Evolutionary conservation across 1,284 basidiomycete genomes (phyloP).

Genomic region (Boletus austroedulis): DNA sequence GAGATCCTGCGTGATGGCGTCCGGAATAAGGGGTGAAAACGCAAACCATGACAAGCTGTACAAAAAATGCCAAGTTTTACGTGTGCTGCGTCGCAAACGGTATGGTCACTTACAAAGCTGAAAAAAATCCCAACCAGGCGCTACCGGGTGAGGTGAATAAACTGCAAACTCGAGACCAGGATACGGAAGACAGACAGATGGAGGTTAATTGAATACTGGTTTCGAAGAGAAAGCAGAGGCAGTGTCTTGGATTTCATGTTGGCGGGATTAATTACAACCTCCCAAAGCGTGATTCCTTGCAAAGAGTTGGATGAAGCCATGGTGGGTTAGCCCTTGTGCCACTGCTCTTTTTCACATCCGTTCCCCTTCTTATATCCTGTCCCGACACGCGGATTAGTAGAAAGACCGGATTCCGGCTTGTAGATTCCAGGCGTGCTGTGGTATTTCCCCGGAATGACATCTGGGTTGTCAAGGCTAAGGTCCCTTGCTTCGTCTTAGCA

Average conservation of each 20-base stretch:
- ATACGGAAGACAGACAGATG: constrained; percentile 40
- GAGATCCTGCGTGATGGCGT: constrained; percentile 58
- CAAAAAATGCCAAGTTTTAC: constrained; percentile 24
- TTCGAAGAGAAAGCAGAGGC: constrained; percentile 52
- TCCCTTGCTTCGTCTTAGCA: too few relatives aligned
- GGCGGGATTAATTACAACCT: constrained; percentile 45
- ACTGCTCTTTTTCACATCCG: not conserved
- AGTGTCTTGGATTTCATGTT: constrained; percentile 57
- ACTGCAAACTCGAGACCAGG: not conserved
- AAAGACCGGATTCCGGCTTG: not conserved
- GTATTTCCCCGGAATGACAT: not conserved
- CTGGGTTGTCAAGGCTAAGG: constrained; percentile 7
- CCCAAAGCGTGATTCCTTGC: constrained; percentile 10
- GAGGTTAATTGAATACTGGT: constrained; percentile 52
- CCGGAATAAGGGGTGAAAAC: constrained; percentile 59
- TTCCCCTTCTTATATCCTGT: not conserved
- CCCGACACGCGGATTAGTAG: not conserved
- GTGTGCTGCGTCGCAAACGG: constrained; percentile 13
- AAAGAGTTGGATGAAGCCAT: constrained; percentile 7
- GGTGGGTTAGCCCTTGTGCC: not conserved
- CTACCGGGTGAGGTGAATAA: constrained; percentile 16
- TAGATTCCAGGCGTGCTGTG: not conserved
- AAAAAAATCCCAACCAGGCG: constrained; percentile 26
- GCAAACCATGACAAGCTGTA: constrained; percentile 60
- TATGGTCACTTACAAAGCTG: constrained; percentile 41